Evolutionary conservation across 495 filamentous ascomycete genomes (phyloP).

Genomic region (Xylaria flabelliformis): DNA sequence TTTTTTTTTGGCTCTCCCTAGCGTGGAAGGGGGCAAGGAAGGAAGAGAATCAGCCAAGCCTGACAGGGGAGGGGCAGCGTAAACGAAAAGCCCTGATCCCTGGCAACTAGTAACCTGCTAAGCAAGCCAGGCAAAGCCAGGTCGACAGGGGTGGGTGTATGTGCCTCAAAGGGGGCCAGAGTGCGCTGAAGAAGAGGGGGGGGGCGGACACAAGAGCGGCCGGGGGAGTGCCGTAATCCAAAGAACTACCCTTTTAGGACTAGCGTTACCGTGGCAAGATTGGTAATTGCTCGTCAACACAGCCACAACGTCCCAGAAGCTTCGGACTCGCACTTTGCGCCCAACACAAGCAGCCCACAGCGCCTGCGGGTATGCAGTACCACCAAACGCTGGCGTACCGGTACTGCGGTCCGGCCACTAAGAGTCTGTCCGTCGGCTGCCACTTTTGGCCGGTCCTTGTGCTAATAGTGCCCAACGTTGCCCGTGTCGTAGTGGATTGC

Average conservation of each 20-base stretch:
- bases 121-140: constrained; percentile 5
- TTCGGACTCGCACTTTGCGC: constrained; percentile 43
- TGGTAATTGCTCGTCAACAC: constrained; percentile 26
- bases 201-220: constrained; percentile 1
- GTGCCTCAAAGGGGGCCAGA: constrained; percentile 17
- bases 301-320: constrained; percentile 41
- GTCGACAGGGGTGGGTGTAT: constrained; percentile 7
- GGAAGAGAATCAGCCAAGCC: constrained; percentile 8
- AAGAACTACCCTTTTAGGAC: constrained; percentile 29
- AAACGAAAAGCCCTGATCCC: constrained; percentile 23
- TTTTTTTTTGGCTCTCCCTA: not conserved
- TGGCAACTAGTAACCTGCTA: constrained; percentile 19
- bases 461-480: constrained; percentile 11
- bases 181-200: not conserved
- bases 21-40: constrained; percentile 7
- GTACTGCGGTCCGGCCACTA: constrained; percentile 25
- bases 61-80: constrained; percentile 2
- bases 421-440: constrained; percentile 24
- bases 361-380: not conserved
- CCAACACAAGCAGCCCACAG: not conserved
- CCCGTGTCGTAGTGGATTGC: not conserved
- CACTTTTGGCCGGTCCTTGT: not conserved
- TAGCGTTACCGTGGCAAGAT: constrained; percentile 19
- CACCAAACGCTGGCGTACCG: constrained; percentile 27
- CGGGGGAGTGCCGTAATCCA: constrained; percentile 20